phyloP scores from a whole-genome alignment of 805 yeast species.

The Wickerhamiella kurtzmanii region DNA sequence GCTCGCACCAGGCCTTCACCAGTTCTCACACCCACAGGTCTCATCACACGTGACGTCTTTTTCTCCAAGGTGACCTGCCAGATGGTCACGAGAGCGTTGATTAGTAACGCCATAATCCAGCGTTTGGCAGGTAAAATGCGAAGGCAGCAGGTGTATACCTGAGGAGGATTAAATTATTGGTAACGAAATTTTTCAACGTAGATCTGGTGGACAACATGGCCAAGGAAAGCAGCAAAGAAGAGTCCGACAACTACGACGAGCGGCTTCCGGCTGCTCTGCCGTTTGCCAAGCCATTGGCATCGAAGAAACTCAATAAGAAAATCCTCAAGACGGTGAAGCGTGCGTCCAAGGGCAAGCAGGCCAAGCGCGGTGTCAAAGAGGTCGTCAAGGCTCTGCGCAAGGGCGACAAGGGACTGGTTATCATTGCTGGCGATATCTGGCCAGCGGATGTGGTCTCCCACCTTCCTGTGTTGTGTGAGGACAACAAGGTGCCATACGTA shows the following conservation, averaged over 20 bases:
- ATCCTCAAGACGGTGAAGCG: constrained; percentile 90
- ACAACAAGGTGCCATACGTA: constrained; percentile 74
- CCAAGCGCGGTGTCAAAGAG: constrained; percentile 97
- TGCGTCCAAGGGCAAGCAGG: constrained; percentile 96
- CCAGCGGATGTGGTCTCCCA: constrained; percentile 97
- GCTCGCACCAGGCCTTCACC: too few species aligned
- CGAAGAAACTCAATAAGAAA: constrained; percentile 91
- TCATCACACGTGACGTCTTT: too few species aligned
- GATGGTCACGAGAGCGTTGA: too few species aligned
- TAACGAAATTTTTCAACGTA: neutral
- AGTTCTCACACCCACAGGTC: too few species aligned
- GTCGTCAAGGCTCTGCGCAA: constrained; percentile 95
- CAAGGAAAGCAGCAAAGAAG: constrained; percentile 15
- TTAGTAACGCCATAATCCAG: neutral
- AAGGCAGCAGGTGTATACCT: too few species aligned
- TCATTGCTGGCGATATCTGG: constrained; percentile 95
- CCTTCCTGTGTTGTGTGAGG: constrained; percentile 95
- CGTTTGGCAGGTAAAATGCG: too few species aligned
- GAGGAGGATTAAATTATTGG: too few species aligned
- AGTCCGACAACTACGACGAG: constrained; percentile 63
- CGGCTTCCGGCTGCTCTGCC: constrained; percentile 83
- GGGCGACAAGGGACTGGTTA: constrained; percentile 93
- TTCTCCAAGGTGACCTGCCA: too few species aligned
- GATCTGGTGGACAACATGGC: constrained; percentile 8
- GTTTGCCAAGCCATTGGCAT: constrained; percentile 89